Evolutionary conservation across 2,329 filamentous ascomycete species (phyloP), one percentile per base, ranked within the genome.

Genomic region (Rosellinia necatrix): DNA sequence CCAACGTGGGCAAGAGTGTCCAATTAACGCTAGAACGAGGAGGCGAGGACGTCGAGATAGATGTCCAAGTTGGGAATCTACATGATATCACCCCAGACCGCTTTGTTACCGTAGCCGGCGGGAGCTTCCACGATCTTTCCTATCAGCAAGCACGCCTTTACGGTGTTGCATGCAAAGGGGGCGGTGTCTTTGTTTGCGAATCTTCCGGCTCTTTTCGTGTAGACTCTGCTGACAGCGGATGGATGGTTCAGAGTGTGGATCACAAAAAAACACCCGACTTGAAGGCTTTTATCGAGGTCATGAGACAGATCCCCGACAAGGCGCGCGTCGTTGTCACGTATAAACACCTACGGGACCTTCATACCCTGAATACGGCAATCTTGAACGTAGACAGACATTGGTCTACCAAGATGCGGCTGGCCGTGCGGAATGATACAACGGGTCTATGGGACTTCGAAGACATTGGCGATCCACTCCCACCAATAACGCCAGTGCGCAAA

Each of bases 131-230:
- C 76, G 86, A 96, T 70, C 79, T 99, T 15, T 99, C 96, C 1
- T 99, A 99, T 72, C 94, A 99, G 71, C 92, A 97, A 74, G 92
- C 94, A n/a, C 87, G 94, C 8, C 82, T 97, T 4, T 97, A 97
- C 71, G 93, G 92, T 29, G 92, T 99, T 55, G 87, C 92, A 8
- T 89, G 92, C 66, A 88, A 92, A 71, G 94, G 94, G 29, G 67
- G 67, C 3, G 67, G 67, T 12, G 92, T 99, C 15, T 99, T 91
- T 70, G 89, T 97, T 56, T 97, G 92, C 69, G 94, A 99, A 74
- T 91, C 93, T 4, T 89, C 91, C 2, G 94, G 94, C 2, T 96
- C 94, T 0, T 99, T 97, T 80, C 88, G 92, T 47, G 91, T 99
- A 62, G 94, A 97, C 62, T 92, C 87, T 65, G 89, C 89, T 10